A percentile compares a stretch with the other conserved stretches of the same genome.
Conservation (phyloP, 2,329 filamentous ascomycete species). For the Sclerotinia glacialis region DNA sequence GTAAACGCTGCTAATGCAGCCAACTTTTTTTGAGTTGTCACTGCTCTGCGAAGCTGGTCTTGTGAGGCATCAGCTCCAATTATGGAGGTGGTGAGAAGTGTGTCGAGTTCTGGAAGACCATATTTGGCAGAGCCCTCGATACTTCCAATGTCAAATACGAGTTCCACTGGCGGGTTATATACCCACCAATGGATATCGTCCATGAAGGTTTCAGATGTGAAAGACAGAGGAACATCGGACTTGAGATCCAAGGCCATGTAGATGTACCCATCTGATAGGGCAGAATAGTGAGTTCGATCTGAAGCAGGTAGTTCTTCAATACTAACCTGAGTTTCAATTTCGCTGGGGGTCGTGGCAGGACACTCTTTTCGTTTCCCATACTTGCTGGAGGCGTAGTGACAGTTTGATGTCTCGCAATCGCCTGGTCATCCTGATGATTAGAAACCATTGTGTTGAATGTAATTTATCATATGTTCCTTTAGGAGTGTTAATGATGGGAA, state of each 20-base stretch:
- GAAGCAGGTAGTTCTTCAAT: neutral
- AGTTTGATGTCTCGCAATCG: too few species aligned
- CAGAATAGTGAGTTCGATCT: neutral
- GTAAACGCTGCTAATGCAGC: too few species aligned
- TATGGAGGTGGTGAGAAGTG: neutral
- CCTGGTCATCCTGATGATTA: neutral
- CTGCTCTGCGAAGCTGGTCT: too few species aligned
- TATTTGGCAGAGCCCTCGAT: neutral
- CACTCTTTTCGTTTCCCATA: neutral
- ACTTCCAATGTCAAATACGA: neutral
- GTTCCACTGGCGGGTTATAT: neutral
- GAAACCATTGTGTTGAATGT: neutral
- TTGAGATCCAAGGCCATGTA: neutral
- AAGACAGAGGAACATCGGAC: neutral
- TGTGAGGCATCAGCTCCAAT: neutral
- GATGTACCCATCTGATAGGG: neutral
- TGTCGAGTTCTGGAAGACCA: neutral
- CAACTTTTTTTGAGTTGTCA: neutral
- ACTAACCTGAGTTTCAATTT: neutral
- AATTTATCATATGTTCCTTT: neutral
- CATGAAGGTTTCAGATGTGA: neutral
- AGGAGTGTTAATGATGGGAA: neutral
- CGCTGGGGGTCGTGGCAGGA: neutral
- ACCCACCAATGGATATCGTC: neutral
- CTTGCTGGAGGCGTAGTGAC: neutral